Evolutionary conservation across 495 filamentous ascomycete genomes (phyloP).

Genomic region (Emericellopsis terricola): DNA sequence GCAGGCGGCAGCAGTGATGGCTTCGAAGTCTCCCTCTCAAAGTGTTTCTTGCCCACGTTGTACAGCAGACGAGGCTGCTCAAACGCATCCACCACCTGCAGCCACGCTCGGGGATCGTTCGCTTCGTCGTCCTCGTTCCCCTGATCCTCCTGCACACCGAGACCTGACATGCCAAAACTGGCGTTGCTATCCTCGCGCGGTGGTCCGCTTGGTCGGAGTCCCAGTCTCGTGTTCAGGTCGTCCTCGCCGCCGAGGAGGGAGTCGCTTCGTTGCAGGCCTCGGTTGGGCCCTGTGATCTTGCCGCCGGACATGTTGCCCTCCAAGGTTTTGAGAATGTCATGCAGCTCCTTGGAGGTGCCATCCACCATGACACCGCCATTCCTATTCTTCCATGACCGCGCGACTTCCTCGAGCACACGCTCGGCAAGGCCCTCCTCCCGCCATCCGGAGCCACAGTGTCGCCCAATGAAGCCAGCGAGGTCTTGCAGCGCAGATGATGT

Average conservation of each 20-base stretch:
- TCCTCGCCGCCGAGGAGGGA: conserved; percentile 29
- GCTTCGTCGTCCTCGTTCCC: conserved; percentile 38
- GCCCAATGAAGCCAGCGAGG: conserved; percentile 75
- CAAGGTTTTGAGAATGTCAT: conserved; percentile 59
- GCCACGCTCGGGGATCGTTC: conserved; percentile 53
- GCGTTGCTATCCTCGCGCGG: conserved; percentile 37
- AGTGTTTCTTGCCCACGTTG: conserved; percentile 77
- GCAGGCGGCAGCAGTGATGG: conserved; percentile 65
- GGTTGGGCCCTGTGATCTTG: conserved; percentile 30
- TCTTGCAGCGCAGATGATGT: conserved; percentile 72
- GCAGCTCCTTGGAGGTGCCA: conserved; percentile 56
- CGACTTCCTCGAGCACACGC: conserved; percentile 77
- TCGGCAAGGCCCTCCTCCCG: conserved; percentile 87
- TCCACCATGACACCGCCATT: conserved; percentile 78
- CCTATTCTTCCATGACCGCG: conserved; percentile 73
- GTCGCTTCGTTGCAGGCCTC: conserved; percentile 37
- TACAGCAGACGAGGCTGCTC: conserved; percentile 78
- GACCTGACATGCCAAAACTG: conserved; percentile 42
- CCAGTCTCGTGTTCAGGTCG: conserved; percentile 20
- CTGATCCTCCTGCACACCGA: conserved; percentile 40
- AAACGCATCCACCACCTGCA: conserved; percentile 61
- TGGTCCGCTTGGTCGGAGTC: conserved; percentile 19
- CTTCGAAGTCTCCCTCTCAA: conserved; percentile 51
- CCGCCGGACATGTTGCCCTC: conserved; percentile 76
- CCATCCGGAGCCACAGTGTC: conserved; percentile 90